Evolutionary conservation across 1,284 basidiomycete species (phyloP).

Genomic region (Leccinum fuscescens): DNA sequence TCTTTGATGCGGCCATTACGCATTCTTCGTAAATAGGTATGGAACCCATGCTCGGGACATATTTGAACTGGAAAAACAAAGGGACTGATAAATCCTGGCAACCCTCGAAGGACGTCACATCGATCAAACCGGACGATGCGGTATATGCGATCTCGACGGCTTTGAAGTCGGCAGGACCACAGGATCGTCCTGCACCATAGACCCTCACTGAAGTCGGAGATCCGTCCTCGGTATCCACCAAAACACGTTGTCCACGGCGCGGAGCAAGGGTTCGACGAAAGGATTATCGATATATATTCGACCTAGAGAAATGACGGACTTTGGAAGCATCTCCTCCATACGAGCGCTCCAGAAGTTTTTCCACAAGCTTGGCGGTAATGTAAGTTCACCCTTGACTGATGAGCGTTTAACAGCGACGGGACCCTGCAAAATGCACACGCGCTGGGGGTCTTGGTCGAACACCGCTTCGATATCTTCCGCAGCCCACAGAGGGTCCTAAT

Average conservation of each 20-base stretch:
- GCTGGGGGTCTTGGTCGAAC: slow-evolving; percentile 96
- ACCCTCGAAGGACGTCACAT: slow-evolving; percentile 83
- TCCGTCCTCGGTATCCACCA: slow-evolving; percentile 51
- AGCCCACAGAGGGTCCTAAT: slow-evolving; percentile 93
- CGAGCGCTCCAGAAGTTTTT: slow-evolving; percentile 78
- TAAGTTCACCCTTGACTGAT: slow-evolving; percentile 87
- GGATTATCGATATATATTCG: slow-evolving; percentile 86
- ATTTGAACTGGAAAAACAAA: slow-evolving; percentile 80
- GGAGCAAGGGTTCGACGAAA: slow-evolving; percentile 85
- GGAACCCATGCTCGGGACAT: slow-evolving; percentile 86
- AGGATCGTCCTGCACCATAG: slow-evolving; percentile 80
- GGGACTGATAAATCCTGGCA: slow-evolving; percentile 77
- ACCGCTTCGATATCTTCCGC: slow-evolving; percentile 98
- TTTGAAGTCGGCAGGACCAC: slow-evolving; percentile 74
- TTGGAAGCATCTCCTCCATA: slow-evolving; percentile 79
- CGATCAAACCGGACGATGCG: slow-evolving; percentile 56
- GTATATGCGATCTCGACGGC: slow-evolving; percentile 76
- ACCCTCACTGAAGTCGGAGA: slow-evolving; percentile 58
- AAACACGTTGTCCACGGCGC: slow-evolving; percentile 75
- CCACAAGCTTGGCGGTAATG: slow-evolving; percentile 77
- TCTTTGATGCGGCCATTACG: slow-evolving; percentile 93
- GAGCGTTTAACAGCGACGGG: slow-evolving; percentile 92
- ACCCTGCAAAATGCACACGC: slow-evolving; percentile 96
- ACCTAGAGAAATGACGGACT: slow-evolving; percentile 88
- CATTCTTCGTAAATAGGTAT: slow-evolving; percentile 91